A percentile compares a stretch with the other conserved stretches of the same genome.
These are phyloP conservation scores for Fraxinus platypoda DNA, from an alignment of 305 asterid genomes.

Conservation along the genomic window DNA sequence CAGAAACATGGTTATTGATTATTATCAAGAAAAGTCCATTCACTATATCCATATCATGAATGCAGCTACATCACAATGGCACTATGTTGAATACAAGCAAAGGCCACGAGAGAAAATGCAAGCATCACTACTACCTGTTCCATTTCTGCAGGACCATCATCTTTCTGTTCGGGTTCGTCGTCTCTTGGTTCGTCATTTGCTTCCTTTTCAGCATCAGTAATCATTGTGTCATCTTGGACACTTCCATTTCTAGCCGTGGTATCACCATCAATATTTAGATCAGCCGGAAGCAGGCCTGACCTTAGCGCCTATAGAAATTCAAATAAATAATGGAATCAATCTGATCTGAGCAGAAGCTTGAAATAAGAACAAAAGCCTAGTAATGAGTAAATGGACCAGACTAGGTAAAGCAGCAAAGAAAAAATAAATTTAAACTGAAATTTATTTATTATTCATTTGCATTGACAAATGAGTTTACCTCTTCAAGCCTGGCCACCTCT, in stretches of 20 bases:
- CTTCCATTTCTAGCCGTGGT: constrained; percentile 33
- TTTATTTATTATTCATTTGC: neutral
- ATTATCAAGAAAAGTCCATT: constrained; percentile 1
- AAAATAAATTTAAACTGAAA: neutral
- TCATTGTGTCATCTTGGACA: constrained; percentile 53
- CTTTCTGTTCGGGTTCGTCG: constrained; percentile 46
- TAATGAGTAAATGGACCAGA: neutral
- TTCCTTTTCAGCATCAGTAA: constrained; percentile 50
- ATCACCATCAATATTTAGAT: constrained; percentile 46
- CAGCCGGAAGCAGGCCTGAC: constrained; percentile 95
- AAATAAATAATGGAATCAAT: constrained; percentile 7
- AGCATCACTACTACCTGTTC: constrained; percentile 60
- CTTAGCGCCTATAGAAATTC: constrained; percentile 67
- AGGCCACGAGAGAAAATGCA: neutral
- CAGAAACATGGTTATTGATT: neutral
- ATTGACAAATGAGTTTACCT: constrained; percentile 47
- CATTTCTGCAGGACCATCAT: constrained; percentile 74
- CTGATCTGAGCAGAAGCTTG: neutral
- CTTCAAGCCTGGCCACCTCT: constrained; percentile 98
- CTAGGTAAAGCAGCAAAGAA: neutral
- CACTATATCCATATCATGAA: constrained; percentile 6
- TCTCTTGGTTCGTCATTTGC: constrained; percentile 42
- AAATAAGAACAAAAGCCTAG: neutral
- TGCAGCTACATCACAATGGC: constrained; percentile 7
- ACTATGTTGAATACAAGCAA: neutral